Evolutionary conservation across 805 yeast species (phyloP).

Genomic region (Pichia nakasei): DNA sequence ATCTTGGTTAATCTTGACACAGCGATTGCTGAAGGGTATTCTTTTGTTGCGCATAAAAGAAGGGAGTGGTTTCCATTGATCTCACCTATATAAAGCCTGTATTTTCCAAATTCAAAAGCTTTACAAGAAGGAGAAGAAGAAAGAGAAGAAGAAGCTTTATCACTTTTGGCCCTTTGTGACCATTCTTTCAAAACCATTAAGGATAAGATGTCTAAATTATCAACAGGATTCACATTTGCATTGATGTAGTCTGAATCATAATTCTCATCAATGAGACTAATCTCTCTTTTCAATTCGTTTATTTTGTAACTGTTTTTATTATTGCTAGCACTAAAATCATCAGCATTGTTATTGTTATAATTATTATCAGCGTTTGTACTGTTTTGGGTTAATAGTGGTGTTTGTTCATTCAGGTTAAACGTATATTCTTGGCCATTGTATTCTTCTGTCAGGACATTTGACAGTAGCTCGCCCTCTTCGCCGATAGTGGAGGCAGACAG

Average conservation of each 20-base stretch:
- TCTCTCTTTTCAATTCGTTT: background rate
- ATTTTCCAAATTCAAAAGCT: conserved; percentile 19
- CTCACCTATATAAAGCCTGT: conserved; percentile 16
- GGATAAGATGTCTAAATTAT: conserved; percentile 25
- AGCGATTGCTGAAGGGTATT: conserved; percentile 25
- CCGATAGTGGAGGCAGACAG: background rate
- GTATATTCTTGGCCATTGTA: background rate
- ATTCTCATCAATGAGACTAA: conserved; percentile 8
- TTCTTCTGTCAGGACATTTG: background rate
- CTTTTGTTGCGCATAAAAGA: conserved; percentile 21
- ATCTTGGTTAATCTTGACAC: conserved; percentile 18
- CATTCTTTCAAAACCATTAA: conserved; percentile 23
- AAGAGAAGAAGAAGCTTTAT: no score
- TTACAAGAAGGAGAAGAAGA: conserved; percentile 16
- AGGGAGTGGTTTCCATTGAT: conserved; percentile 18
- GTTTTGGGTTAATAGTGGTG: background rate
- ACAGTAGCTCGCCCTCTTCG: background rate
- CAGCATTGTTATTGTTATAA: background rate
- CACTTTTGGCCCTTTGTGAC: conserved; percentile 11
- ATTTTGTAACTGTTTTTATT: background rate
- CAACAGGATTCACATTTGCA: conserved; percentile 23
- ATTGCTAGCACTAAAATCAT: background rate
- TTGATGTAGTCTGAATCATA: conserved; percentile 21
- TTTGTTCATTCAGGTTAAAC: background rate
- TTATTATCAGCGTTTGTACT: background rate